Conservation (phyloP, 768 basidiomycete genomes). For the Pleurotus ostreatus region DNA sequence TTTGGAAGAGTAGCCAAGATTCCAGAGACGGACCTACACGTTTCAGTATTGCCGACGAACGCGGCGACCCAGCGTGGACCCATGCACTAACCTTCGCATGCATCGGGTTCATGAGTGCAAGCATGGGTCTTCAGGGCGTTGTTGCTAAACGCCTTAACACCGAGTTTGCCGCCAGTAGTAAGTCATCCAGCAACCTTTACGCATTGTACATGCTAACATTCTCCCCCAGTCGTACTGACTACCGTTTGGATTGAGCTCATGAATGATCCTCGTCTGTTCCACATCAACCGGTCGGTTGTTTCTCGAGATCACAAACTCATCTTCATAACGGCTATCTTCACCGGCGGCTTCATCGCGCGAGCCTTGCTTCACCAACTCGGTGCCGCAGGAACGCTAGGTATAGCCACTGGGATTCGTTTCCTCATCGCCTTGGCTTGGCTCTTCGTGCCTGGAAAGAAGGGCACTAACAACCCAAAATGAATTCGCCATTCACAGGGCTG, state of each 20-base stretch:
- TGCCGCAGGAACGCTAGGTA: slow-evolving; percentile 59
- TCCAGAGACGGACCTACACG: background rate
- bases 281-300: slow-evolving; percentile 42
- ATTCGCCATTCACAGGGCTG: no score
- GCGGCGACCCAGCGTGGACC: slow-evolving; percentile 70
- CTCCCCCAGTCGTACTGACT: slow-evolving; percentile 66
- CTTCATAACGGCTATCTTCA: slow-evolving; percentile 63
- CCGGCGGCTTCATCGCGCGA: slow-evolving; percentile 69
- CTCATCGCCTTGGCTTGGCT: slow-evolving; percentile 64
- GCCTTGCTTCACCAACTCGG: slow-evolving; percentile 58
- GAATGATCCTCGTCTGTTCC: slow-evolving; percentile 78
- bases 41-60: slow-evolving; percentile 42
- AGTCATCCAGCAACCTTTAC: slow-evolving; percentile 20
- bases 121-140: slow-evolving; percentile 86
- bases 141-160: slow-evolving; percentile 77
- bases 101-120: slow-evolving; percentile 77
- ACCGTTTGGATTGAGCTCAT: slow-evolving; percentile 88
- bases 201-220: background rate
- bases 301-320: slow-evolving; percentile 71
- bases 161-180: slow-evolving; percentile 75
- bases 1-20: slow-evolving; percentile 64
- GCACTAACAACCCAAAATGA: background rate
- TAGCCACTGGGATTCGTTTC: slow-evolving; percentile 60
- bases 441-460: slow-evolving; percentile 45
- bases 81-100: slow-evolving; percentile 63